phyloP scores from a whole-genome alignment of 2,329 filamentous ascomycete species.

The Drechslerella dactyloides region DNA sequence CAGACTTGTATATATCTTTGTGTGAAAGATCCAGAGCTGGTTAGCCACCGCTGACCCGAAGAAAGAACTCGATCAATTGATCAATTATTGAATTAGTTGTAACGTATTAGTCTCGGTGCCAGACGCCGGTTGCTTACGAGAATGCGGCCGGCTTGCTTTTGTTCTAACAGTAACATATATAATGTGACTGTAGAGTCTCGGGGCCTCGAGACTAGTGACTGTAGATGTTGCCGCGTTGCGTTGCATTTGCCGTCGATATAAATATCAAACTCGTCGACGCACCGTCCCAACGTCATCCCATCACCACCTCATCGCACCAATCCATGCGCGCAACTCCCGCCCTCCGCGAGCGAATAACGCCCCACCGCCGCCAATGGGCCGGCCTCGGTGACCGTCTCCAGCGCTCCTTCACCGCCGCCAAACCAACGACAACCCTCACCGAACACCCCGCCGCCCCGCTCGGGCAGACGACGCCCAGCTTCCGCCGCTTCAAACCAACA shows the following conservation, averaged over 20 bases:
- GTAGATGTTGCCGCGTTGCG: conserved; percentile 9
- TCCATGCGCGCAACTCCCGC: conserved; percentile 19
- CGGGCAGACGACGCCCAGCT: conserved; percentile 6
- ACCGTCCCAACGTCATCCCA: not conserved
- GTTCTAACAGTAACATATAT: too few relatives aligned
- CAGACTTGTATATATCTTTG: too few relatives aligned
- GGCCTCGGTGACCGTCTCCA: conserved; percentile 18
- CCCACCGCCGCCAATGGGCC: conserved; percentile 15
- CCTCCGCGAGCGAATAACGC: conserved; percentile 12
- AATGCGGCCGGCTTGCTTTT: too few relatives aligned
- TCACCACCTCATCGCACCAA: not conserved
- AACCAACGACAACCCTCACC: conserved; percentile 4
- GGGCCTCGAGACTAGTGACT: too few relatives aligned
- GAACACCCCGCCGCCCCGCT: not conserved
- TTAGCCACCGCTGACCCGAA: too few relatives aligned
- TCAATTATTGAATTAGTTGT: too few relatives aligned
- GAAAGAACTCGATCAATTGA: too few relatives aligned
- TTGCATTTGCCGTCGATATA: not conserved
- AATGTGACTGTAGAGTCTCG: too few relatives aligned
- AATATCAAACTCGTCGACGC: not conserved
- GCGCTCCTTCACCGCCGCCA: not conserved
- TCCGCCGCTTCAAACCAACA: conserved; percentile 27
- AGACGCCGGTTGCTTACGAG: too few relatives aligned
- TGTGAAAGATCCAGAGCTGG: too few relatives aligned
- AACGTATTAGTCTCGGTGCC: too few relatives aligned